Percentiles rank a stretch among this genome's conserved stretches.
These are phyloP conservation scores for Ceratonia siliqua DNA, from an alignment of 306 rosid species.

Conservation along the genomic window DNA sequence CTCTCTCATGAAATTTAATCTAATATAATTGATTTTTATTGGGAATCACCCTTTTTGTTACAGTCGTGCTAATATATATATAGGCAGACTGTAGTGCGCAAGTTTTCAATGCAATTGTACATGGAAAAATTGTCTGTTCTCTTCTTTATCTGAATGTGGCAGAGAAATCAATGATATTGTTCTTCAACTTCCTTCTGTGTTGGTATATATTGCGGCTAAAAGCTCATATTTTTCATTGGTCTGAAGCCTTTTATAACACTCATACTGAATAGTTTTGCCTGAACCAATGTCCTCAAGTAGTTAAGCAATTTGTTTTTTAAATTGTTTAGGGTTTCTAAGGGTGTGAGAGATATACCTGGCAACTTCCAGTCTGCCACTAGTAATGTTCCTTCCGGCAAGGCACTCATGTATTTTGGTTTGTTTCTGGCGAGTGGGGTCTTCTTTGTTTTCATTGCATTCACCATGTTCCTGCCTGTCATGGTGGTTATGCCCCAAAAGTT, in stretches of 20 bases:
- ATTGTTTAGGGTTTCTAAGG: constrained; percentile 79
- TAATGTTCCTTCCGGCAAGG: constrained; percentile 86
- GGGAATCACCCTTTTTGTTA: constrained; percentile 1
- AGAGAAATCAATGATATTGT: constrained; percentile 14
- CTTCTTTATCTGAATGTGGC: constrained; percentile 26
- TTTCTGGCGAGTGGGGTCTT: constrained; percentile 88
- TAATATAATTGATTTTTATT: constrained; percentile 5
- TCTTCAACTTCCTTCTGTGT: constrained; percentile 12
- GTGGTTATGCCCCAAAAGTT: constrained; percentile 98
- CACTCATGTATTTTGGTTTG: constrained; percentile 90
- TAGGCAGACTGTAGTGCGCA: not conserved
- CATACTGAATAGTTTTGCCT: constrained; percentile 21
- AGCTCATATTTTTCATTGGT: constrained; percentile 9
- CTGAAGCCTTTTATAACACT: not conserved
- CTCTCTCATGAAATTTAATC: not conserved
- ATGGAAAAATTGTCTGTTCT: constrained; percentile 19
- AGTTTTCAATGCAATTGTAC: constrained; percentile 14
- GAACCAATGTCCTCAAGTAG: constrained; percentile 21
- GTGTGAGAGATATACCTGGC: constrained; percentile 94
- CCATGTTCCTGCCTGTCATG: constrained; percentile 98
- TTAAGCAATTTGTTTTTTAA: constrained; percentile 26
- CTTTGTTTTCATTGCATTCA: constrained; percentile 87
- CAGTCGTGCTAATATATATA: constrained; percentile 12
- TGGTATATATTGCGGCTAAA: constrained; percentile 11
- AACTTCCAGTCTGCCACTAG: constrained; percentile 90